Evolutionary conservation across 345 rosid genomes (phyloP).

Genomic region (Eucalyptus viminalis): DNA sequence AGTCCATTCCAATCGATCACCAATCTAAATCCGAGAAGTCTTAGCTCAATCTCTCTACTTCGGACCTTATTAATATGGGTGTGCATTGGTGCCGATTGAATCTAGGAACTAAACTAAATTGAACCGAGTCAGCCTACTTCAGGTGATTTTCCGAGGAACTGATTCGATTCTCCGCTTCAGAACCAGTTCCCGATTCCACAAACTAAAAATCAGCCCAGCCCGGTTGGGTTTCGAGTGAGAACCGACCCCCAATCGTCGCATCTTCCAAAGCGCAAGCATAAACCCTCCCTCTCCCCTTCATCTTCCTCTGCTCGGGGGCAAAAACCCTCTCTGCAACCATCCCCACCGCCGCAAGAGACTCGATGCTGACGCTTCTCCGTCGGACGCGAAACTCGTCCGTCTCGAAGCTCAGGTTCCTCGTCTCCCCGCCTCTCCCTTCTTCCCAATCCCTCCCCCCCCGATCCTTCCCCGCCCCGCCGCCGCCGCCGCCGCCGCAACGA

Average conservation of each 20-base stretch:
- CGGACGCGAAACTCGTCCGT: neutral
- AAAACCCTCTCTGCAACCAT: neutral
- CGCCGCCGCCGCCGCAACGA: neutral
- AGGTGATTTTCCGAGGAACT: no score
- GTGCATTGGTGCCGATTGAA: no score
- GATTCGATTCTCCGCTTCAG: no score
- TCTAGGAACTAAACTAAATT: no score
- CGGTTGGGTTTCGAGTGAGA: neutral
- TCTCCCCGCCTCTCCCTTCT: slow-evolving; percentile 19
- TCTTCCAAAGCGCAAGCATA: neutral
- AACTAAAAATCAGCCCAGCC: neutral
- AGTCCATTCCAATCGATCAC: accelerated
- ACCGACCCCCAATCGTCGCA: neutral
- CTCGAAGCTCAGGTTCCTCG: neutral
- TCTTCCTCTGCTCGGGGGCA: neutral
- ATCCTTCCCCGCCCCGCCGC: neutral
- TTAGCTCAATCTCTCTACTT: neutral
- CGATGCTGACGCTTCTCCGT: neutral
- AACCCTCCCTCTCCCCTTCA: neutral
- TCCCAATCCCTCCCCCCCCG: slow-evolving; percentile 5
- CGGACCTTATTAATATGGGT: accelerated
- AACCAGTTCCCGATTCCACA: no score
- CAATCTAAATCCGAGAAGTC: neutral
- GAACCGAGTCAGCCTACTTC: accelerated
- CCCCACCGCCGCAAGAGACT: neutral